phyloP scores from a whole-genome alignment of 139 green algal species.

The Chlamydomonas incerta region DNA sequence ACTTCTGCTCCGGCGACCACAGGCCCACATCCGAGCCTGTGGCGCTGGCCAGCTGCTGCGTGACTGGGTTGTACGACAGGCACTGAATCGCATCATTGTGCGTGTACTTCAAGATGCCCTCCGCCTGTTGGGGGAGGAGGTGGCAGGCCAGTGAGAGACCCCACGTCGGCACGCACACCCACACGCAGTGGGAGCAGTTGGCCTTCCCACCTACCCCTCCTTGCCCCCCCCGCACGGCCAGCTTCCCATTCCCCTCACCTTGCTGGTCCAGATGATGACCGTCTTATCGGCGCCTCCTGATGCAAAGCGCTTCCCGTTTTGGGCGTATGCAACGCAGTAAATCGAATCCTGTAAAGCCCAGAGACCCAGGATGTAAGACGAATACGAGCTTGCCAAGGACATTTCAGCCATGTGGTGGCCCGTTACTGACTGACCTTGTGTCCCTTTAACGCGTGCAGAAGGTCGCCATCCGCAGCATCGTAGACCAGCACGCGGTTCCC shows the following conservation, averaged over 20 bases:
- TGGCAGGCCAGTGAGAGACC: too few species aligned
- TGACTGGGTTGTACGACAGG: conserved; percentile 87
- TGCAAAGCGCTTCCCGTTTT: conserved; percentile 87
- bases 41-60: conserved; percentile 84
- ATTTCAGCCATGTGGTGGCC: too few species aligned
- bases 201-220: too few species aligned
- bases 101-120: conserved; percentile 88
- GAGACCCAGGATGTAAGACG: too few species aligned
- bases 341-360: conserved; percentile 73
- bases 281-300: conserved; percentile 88
- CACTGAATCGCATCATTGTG: conserved; percentile 85
- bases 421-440: conserved; percentile 80
- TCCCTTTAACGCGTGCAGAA: conserved; percentile 82
- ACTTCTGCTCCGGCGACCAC: conserved; percentile 89
- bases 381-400: too few species aligned
- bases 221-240: too few species aligned
- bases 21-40: conserved; percentile 84
- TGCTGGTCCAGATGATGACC: conserved; percentile 91
- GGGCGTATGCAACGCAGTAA: conserved; percentile 82
- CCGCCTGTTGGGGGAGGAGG: conserved; percentile 52
- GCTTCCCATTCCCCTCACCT: conserved; percentile 46
- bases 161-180: too few species aligned
- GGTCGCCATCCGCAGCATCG: conserved; percentile 78
- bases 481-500: conserved; percentile 84
- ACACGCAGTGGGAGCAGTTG: too few species aligned